These are phyloP conservation scores for Coprinopsis sp. DNA, from an alignment of 768 basidiomycete genomes.

Conservation along the genomic window DNA sequence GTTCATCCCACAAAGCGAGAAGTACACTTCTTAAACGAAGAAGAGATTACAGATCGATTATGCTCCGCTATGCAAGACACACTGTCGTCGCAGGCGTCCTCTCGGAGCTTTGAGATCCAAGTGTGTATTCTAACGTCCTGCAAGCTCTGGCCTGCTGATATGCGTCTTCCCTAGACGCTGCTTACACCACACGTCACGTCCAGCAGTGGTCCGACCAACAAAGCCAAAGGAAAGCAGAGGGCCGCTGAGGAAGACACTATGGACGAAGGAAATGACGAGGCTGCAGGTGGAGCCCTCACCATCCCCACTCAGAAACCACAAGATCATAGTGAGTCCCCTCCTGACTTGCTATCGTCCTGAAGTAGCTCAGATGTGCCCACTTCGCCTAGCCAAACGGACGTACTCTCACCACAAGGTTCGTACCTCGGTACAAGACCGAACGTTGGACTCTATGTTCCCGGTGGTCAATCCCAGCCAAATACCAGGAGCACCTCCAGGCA, in stretches of 20 bases:
- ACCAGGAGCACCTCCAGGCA: slow-evolving; percentile 1
- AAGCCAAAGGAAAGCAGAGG: slow-evolving; percentile 38
- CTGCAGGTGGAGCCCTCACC: slow-evolving; percentile 15
- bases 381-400: slow-evolving; percentile 35
- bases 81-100: slow-evolving; percentile 59
- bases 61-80: slow-evolving; percentile 65
- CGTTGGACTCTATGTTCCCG: slow-evolving; percentile 93
- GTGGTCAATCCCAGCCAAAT: slow-evolving; percentile 49
- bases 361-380: background rate
- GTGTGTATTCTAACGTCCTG: slow-evolving; percentile 24
- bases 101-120: slow-evolving; percentile 72
- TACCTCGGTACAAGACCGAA: slow-evolving; percentile 81
- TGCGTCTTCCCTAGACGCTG: slow-evolving; percentile 42
- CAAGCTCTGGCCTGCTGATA: background rate
- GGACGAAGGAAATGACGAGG: slow-evolving; percentile 22
- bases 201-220: slow-evolving; percentile 28
- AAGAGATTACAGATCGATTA: slow-evolving; percentile 73
- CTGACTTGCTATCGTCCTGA: background rate
- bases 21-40: slow-evolving; percentile 92
- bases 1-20: slow-evolving; percentile 98
- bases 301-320: background rate
- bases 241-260: slow-evolving; percentile 19
- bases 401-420: slow-evolving; percentile 89
- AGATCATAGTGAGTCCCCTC: background rate
- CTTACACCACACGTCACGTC: slow-evolving; percentile 31